Evolutionary conservation across 2,329 filamentous ascomycete genomes (phyloP), one percentile per base, ranked within the genome.

Genomic region (Sporothrix brunneoviolacea): DNA sequence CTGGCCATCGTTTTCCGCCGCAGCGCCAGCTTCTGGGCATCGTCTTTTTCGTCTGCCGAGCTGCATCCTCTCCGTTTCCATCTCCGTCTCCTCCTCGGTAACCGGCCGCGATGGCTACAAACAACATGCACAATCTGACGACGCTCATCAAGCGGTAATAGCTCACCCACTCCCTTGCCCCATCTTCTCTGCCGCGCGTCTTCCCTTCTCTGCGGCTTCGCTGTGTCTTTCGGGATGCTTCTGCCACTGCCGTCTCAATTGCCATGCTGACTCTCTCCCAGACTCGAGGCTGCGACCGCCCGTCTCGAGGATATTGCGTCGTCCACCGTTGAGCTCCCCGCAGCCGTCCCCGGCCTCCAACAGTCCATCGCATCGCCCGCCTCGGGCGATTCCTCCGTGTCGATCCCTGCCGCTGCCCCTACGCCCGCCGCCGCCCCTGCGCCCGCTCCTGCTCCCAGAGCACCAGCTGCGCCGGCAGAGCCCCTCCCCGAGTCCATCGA

Each of bases 91-190:
- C 37, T 40, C 12, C 28, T 21, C 21, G 9, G 7, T 33, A 18
- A 4, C 32, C 27, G 59, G 59, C 63, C 62, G 69, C 54, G 56
- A 91, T 91, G 86, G 80, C 84, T 58, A 73, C 82, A 56, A 87
- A 79, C 70, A 88, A 90, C 63, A 96, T 97, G 89, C 84, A 97
- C 71, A 97, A 95, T 67, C 74, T 98, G 56, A 94, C 90, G 32
- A 98, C 93, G 49, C 81, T 98, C 63, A 96, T 98, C 74, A 98
- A 98, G 80, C 83, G 93, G 93, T 97, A 80, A 61, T 80, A 71
- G 55, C 46, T 54, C 6, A 8, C 22, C 13, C 13, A 13, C 18
- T 28, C 3, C 6, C 22, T 32, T 21, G 12, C 24, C 10, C 24
- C 10, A 10, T 28, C 24, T 28, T 28, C 24, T 28, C 24, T 28